Base-by-base conservation (phyloP, 495 filamentous ascomycete genomes). In the Xylaria cubensis region DNA sequence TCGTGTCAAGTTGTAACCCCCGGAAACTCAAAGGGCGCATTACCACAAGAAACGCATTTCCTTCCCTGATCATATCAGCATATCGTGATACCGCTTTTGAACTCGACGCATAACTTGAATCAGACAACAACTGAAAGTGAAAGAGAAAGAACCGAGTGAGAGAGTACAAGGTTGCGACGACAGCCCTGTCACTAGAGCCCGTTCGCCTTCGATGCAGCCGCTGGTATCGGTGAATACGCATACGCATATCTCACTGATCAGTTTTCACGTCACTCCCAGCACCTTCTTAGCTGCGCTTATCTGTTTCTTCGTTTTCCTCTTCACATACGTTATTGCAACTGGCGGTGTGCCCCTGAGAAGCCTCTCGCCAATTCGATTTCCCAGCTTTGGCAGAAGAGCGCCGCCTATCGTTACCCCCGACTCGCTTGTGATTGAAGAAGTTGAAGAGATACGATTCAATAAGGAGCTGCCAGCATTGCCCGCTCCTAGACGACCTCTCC, bases 151-250 rank as follows among this genome's bases (percentile, higher is more conserved):
- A 19, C 21, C 42, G 26, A 48, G 58, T 29, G 42, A 8, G 29
- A 70, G 42, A 36, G 39, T 56, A 41, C 64, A 34, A 21, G 50
- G 56, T 66, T 53, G 29, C 64, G 29, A 53, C 44, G 21, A 64
- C 39, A 9, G 32, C 64, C 26, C 55, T 58, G 44, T 39, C 66
- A 58, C 46, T 15, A 32, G 32, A 64, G 42, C 19, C 19, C 59
- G 58, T 73, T 67, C 63, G 51, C 24, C 39, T 55, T 78, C 79
- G 77, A 85, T 86, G 84, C 79, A 77, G 75, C 83, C 84, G 24
- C 78, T 86, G 74, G 77, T 89, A 72, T 85, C 84, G 42, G 80
- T 89, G 72, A 81, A 88, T 76, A 88, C 85, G 81, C 81, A 87
- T 79, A 81, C 86, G 73, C 82, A 86, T 75, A 67, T 85, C 73